These are phyloP conservation scores for Colletotrichum sp. DNA, from an alignment of 2,329 filamentous ascomycete species.

Conservation along the genomic window DNA sequence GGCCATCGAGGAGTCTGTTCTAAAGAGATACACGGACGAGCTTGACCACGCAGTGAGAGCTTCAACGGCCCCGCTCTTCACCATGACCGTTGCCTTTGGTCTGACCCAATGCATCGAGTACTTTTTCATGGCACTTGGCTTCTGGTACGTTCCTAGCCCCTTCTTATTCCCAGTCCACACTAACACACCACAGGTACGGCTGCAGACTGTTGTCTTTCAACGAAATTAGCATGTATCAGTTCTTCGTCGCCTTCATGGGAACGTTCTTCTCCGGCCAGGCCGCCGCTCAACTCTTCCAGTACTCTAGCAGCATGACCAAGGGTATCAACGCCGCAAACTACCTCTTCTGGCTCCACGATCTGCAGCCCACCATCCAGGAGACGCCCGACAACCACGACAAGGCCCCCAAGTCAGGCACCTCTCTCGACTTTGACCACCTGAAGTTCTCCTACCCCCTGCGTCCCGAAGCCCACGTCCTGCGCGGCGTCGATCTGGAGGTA, in stretches of 20 bases:
- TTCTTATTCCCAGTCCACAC: not conserved
- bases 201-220: conserved; percentile 38
- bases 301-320: conserved; percentile 59
- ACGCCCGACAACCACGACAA: conserved; percentile 42
- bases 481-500: conserved; percentile 45
- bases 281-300: conserved; percentile 45
- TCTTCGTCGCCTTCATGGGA: conserved; percentile 56
- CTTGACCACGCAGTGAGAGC: conserved; percentile 31
- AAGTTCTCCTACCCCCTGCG: conserved; percentile 66
- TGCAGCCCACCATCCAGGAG: conserved; percentile 46
- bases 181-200: conserved; percentile 32
- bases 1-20: conserved; percentile 40
- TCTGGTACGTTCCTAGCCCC: conserved; percentile 32
- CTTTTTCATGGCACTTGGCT: conserved; percentile 44
- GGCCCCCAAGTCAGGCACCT: conserved; percentile 36
- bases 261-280: conserved; percentile 52
- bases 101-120: conserved; percentile 41
- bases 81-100: conserved; percentile 40
- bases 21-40: conserved; percentile 33
- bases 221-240: conserved; percentile 45
- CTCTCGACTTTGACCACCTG: conserved; percentile 58
- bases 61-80: conserved; percentile 34
- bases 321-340: conserved; percentile 54
- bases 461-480: conserved; percentile 42
- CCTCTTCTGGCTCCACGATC: conserved; percentile 50